Evolutionary conservation across 805 yeast species (phyloP), one percentile per base, ranked within the genome.

Genomic region (Blastobotrys americana): DNA sequence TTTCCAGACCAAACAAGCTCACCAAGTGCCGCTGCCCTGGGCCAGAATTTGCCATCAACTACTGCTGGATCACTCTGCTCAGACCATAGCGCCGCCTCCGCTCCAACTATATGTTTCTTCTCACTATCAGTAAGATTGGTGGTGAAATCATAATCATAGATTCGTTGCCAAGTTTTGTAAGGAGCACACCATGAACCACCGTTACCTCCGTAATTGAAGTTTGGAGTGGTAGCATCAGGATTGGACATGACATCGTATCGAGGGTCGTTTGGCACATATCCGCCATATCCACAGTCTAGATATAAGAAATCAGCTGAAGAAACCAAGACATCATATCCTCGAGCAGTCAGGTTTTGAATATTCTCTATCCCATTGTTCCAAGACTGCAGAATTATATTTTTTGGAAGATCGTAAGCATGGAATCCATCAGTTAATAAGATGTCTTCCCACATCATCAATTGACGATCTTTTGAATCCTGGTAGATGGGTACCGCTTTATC

Each of bases 391-490:
- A 67, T 59, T 3, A 63, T 52, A 36, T 66, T 60, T 19, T 53
- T 59, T 2, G 71, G 65, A 5, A 69, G 39, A 13, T 51, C 46
- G 34, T 48, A 39, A 6, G 65, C 69, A 25, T 27, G 38, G 15
- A 47, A 50, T 5, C 47, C 49, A 16, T 23, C 23, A 8, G 59
- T 50, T 5, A 61, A 18, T 13, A 58, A 46, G 15, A 62, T 49
- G 50, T 69, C 73, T 49, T 69, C 69, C 73, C 73, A 69, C 70
- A 68, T 66, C 17, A 59, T 61, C 10, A 69, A 49, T 37, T 61
- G 53, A 38, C 68, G 53, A 33, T 57, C 55, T 16, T 46, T 47
- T 16, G 43, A 38, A 21, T 42, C 40, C 31, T 45, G 28, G 54
- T 64, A 65, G 25, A 69, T 65, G 2, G 71, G 70, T 3, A 59